Conservation (phyloP, 2,329 filamentous ascomycete species). For the Nemania sp. region DNA sequence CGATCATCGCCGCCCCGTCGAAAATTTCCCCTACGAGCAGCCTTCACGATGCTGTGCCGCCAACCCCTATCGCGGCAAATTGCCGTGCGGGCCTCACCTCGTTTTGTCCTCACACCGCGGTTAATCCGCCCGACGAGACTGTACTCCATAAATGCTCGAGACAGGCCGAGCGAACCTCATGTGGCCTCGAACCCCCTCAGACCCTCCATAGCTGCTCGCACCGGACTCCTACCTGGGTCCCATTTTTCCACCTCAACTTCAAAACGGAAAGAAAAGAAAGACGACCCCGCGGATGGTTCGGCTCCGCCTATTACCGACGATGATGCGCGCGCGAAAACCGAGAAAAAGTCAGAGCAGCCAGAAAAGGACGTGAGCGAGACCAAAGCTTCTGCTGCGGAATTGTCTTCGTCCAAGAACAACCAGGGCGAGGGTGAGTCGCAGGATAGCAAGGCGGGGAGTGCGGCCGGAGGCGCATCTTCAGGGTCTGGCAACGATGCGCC, state of each 20-base stretch:
- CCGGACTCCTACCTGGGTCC: constrained; percentile 39
- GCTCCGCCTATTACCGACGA: constrained; percentile 65
- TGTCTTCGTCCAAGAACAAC: constrained; percentile 60
- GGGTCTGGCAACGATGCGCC: constrained; percentile 67
- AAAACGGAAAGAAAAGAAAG: constrained; percentile 57
- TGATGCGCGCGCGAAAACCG: constrained; percentile 63
- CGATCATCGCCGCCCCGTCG: constrained; percentile 37
- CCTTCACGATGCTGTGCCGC: constrained; percentile 50
- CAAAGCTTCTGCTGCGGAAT: constrained; percentile 57
- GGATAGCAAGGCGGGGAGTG: constrained; percentile 70
- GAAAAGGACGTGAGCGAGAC: constrained; percentile 62
- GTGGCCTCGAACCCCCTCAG: constrained; percentile 44
- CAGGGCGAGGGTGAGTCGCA: constrained; percentile 55
- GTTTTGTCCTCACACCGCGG: constrained; percentile 42
- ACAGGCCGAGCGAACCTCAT: constrained; percentile 36
- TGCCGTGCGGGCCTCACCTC: constrained; percentile 43
- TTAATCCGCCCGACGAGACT: constrained; percentile 40
- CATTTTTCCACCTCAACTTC: constrained; percentile 55
- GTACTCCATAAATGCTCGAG: constrained; percentile 46
- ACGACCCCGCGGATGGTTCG: constrained; percentile 64
- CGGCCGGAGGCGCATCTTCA: constrained; percentile 66
- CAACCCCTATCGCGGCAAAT: constrained; percentile 51
- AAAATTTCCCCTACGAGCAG: constrained; percentile 38
- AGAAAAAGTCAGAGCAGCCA: constrained; percentile 59
- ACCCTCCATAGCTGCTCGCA: constrained; percentile 33